Evolutionary conservation across 2,329 filamentous ascomycete species (phyloP).

Genomic region (Hymenoscyphus repandus): DNA sequence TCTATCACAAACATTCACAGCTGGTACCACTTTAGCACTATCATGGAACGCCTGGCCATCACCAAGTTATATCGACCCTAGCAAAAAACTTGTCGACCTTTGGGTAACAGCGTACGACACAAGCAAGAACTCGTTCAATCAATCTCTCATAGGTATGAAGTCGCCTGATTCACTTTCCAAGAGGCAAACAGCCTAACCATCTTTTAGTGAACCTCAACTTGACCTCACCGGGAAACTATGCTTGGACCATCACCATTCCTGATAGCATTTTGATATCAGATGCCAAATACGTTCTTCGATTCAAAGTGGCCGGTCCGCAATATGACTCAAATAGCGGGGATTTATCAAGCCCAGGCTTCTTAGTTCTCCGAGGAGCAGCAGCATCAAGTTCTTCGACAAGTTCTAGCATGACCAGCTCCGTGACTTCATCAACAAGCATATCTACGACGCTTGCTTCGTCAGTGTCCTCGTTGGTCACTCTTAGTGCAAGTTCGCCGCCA

Average conservation of each 20-base stretch:
- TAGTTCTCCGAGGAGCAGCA: neutral
- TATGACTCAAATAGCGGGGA: constrained; percentile 5
- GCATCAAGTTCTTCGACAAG: neutral
- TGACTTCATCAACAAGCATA: neutral
- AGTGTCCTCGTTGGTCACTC: neutral
- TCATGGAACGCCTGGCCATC: neutral
- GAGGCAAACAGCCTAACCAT: too few species aligned
- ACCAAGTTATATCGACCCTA: neutral
- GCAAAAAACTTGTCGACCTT: neutral
- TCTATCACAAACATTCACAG: neutral
- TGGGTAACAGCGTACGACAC: neutral
- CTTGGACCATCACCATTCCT: constrained; percentile 11
- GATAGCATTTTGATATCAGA: neutral
- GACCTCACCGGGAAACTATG: constrained; percentile 31
- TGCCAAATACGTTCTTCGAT: constrained; percentile 13
- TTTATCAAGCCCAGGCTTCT: constrained; percentile 9
- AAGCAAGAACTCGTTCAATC: neutral
- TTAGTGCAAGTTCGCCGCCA: neutral
- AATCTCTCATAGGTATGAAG: neutral
- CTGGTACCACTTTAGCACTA: neutral
- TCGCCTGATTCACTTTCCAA: too few species aligned
- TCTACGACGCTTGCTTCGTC: neutral
- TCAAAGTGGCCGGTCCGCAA: constrained; percentile 5
- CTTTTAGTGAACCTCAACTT: constrained; percentile 28
- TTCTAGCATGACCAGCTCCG: neutral